Evolutionary conservation across 1,284 basidiomycete species (phyloP), one percentile per base, ranked within the genome.

Genomic region (Trichosporon asahii): DNA sequence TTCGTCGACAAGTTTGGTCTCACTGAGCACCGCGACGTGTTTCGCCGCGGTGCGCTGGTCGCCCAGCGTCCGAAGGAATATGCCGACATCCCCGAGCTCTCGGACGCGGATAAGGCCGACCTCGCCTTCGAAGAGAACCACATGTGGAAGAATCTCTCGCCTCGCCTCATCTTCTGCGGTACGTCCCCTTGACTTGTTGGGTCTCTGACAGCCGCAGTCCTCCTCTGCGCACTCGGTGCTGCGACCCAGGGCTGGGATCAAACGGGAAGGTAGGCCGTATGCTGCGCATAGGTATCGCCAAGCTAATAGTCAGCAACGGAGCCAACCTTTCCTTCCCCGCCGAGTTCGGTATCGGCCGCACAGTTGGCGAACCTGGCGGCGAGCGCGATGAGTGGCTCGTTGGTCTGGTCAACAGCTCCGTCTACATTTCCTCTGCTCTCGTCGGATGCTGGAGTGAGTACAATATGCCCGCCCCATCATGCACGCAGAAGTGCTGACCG

Each of bases 341-440:
- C 1, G 88, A 90, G 76, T 90, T 92, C 73, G 87, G 87, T 65
- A 90, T 92, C 68, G 65, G 33, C 23, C 31, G 44, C 12, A 8
- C 46, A 8, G 21, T 57, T 23, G n/a, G 12, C n/a, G 61, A 66
- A 18, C 65, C 65, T 1, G 53, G 53, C 7, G 65, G 68, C n/a
- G 31, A 71, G 46, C 49, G 60, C 1, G 71, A 68, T 31, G 68
- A 70, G 49, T 72, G 66, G 68, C 74, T 92, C 3, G 85, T 91
- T 27, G 91, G 92, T 53, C 82, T 91, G 23, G 87, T 93, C 70
- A 92, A 92, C 78, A 87, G 89, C 14, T 90, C 89, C 0, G 90
- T 90, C 21, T 93, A 93, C 82, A 85, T 90, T 76, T 77, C 85
- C 76, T 75, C 77, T 83, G 86, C 72, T 76, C 79, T 72, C 46